Conservation (phyloP, 805 yeast genomes). For the Starmerella davenportii region DNA sequence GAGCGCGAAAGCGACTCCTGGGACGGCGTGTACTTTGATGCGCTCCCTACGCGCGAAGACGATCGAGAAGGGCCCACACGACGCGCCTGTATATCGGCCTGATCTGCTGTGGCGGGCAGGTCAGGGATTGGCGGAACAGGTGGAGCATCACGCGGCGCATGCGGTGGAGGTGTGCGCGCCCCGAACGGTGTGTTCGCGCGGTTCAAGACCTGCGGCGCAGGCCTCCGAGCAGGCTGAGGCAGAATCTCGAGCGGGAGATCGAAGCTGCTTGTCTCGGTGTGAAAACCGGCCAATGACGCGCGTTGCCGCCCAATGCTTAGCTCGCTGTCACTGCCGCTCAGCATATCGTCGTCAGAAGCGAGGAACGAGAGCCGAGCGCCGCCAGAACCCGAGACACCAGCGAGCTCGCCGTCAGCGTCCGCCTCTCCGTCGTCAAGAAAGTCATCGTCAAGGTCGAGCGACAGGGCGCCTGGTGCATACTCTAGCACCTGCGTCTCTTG, state of each 20-base stretch:
- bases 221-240: slow-evolving; percentile 16
- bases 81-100: too few species aligned
- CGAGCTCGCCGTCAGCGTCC: neutral
- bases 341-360: slow-evolving; percentile 22
- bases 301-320: too few species aligned
- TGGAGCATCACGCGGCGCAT: too few species aligned
- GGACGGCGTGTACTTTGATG: too few species aligned
- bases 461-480: neutral
- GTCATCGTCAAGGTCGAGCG: slow-evolving; percentile 15
- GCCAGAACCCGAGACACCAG: neutral
- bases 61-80: too few species aligned
- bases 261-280: slow-evolving; percentile 19
- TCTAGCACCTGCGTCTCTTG: too few species aligned
- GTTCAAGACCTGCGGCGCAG: slow-evolving; percentile 9
- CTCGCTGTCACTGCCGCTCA: slow-evolving; percentile 22
- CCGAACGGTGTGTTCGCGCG: slow-evolving; percentile 4
- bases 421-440: slow-evolving; percentile 14
- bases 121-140: too few species aligned
- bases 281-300: slow-evolving; percentile 14
- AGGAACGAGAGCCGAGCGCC: slow-evolving; percentile 21
- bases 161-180: neutral
- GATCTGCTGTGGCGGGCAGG: too few species aligned
- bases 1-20: too few species aligned
- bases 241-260: slow-evolving; percentile 22
- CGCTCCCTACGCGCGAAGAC: too few species aligned